Base-by-base conservation (phyloP, 495 filamentous ascomycete genomes). In the Penicillium soppii region DNA sequence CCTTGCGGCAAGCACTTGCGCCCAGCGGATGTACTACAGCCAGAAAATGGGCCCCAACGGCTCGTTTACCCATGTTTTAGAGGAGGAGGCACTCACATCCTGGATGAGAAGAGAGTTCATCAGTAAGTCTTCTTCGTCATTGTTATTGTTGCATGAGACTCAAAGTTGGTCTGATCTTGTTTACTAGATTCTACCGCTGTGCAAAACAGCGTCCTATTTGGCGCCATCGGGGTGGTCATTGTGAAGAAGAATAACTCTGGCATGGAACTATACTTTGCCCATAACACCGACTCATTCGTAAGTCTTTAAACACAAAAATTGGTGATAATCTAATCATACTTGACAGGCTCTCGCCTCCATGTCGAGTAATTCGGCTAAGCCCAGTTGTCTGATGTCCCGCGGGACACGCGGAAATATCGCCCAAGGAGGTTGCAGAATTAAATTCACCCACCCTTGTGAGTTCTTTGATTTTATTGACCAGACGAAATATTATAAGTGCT, bases 241-340 rank as follows among this genome's bases (percentile, higher is more conserved):
- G 86, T 92, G 43, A 95, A 95, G 71, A 91, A 88, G 68, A 84
- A 82, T 1, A 65, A 70, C 3, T 72, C 79, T 21, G 90, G 89
- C 2, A 77, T 87, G 25, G 88, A 80, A 53, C 73, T 97, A 15
- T 91, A 90, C 66, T 97, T 92, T 65, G 90, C 84, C 1, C 91
- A 97, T 68, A 97, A 95, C 62, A 96, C 91, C 3, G 90, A 95
- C 57, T 94, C 90, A 0, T 96, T 97, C 61, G 77, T 82, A 59
- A 70, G 78, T 68, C 7, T 12, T 21, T 7, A 3, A 7, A 3
- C 12, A 21, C 9, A 9, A 12, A 12, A 5, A 3, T 26, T 27
- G 10, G 17, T 10, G 20, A 12, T 5, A 32, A 3, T 10, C 60
- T 64, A 52, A 69, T 33, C 12, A 37, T 43, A 50, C 20, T n/a